Evolutionary conservation across 768 basidiomycete species (phyloP).

Genomic region (Boletus rufocinnamomeus): DNA sequence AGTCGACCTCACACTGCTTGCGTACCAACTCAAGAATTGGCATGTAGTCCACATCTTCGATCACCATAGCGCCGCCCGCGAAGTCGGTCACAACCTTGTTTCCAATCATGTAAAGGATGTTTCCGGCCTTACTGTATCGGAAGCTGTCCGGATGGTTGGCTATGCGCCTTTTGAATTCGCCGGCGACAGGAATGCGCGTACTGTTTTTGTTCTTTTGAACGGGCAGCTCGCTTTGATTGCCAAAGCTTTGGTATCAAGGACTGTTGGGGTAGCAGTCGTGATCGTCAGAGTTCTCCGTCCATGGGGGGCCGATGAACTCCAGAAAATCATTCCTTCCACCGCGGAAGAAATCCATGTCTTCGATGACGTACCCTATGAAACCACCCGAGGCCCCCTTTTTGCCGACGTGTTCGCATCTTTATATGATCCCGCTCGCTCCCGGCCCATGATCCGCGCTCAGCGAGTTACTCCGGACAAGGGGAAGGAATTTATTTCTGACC

Average conservation of each 20-base stretch:
- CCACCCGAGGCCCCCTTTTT: conserved; percentile 65
- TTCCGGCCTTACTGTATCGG: conserved; percentile 39
- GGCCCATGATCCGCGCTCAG: conserved; percentile 51
- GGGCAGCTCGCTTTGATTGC: conserved; percentile 71
- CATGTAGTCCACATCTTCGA: conserved; percentile 93
- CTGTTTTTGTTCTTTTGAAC: conserved; percentile 72
- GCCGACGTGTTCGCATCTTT: conserved; percentile 69
- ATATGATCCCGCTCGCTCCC: conserved; percentile 41
- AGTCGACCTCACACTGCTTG: conserved; percentile 70
- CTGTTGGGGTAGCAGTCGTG: conserved; percentile 61
- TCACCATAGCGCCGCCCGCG: conserved; percentile 76
- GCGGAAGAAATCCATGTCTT: conserved; percentile 67
- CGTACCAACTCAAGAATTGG: conserved; percentile 65
- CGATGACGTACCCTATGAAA: conserved; percentile 70
- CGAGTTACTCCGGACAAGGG: conserved; percentile 59
- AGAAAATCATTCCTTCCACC: conserved; percentile 56
- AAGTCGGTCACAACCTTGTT: conserved; percentile 59
- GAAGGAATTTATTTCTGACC: conserved; percentile 50
- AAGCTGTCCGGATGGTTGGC: conserved; percentile 57
- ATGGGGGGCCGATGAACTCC: conserved; percentile 73
- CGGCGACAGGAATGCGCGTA: conserved; percentile 63
- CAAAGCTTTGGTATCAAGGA: conserved; percentile 48
- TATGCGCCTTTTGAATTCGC: conserved; percentile 77
- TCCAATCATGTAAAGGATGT: conserved; percentile 38
- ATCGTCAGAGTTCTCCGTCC: conserved; percentile 80